Conservation (phyloP, 192 early-diverging fungal genomes). For the Dispira simplex region DNA sequence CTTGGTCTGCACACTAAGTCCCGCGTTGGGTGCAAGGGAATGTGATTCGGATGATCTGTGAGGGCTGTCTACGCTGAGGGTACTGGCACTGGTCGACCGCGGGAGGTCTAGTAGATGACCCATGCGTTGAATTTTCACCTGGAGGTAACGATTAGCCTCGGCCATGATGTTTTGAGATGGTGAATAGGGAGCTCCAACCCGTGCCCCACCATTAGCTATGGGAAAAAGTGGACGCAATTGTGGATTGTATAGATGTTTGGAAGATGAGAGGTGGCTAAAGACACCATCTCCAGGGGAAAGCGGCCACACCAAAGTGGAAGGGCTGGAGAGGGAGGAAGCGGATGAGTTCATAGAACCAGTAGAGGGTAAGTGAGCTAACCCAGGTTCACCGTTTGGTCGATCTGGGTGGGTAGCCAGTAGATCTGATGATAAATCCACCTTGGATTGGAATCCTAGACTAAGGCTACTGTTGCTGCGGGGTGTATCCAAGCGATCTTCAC, state of each 20-base stretch:
- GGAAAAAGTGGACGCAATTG: too few species aligned
- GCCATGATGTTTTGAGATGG: slow-evolving; percentile 23
- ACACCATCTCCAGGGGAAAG: slow-evolving; percentile 3
- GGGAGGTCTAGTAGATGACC: slow-evolving; percentile 71
- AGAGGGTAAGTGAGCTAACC: background rate
- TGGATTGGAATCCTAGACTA: too few species aligned
- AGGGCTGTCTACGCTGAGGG: too few species aligned
- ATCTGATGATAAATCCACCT: background rate
- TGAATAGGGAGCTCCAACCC: too few species aligned
- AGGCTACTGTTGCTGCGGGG: too few species aligned
- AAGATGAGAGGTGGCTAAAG: background rate
- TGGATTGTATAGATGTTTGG: background rate
- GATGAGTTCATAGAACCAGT: background rate
- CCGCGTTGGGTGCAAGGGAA: too few species aligned
- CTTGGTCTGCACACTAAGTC: too few species aligned
- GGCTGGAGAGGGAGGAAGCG: background rate
- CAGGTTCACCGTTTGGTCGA: slow-evolving; percentile 5
- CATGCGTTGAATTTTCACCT: slow-evolving; percentile 85
- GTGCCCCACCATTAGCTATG: too few species aligned
- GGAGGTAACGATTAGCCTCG: slow-evolving; percentile 71
- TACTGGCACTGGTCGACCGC: background rate
- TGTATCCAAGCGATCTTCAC: too few species aligned
- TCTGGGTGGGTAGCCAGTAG: slow-evolving; percentile 14
- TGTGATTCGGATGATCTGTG: too few species aligned
- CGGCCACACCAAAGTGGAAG: slow-evolving; percentile 2